Evolutionary conservation across 2,329 filamentous ascomycete genomes (phyloP).

Genomic region (Aulographum hederae): DNA sequence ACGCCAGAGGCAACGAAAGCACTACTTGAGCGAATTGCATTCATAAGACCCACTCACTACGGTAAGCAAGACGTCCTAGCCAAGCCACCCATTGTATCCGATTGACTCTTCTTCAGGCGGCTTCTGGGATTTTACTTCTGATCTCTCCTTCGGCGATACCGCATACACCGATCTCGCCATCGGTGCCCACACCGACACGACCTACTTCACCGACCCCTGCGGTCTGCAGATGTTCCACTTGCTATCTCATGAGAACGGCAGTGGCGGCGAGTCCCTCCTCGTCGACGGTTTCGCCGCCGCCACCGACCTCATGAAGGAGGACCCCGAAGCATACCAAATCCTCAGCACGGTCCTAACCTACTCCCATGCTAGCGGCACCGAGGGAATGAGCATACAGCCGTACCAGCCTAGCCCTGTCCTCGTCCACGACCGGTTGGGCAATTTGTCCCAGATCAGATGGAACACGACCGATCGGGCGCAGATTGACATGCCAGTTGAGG

Average conservation of each 20-base stretch:
- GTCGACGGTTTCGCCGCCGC: conserved; percentile 76
- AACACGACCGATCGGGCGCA: conserved; percentile 79
- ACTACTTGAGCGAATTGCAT: conserved; percentile 66
- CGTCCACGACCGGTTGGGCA: conserved; percentile 30
- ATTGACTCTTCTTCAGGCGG: conserved; percentile 24
- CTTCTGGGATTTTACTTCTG: conserved; percentile 76
- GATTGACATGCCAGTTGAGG: conserved; percentile 34
- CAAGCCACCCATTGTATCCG: too few relatives aligned
- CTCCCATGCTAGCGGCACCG: conserved; percentile 75
- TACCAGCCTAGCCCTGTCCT: conserved; percentile 54
- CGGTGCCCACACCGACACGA: conserved; percentile 79
- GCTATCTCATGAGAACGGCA: conserved; percentile 53
- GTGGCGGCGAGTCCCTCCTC: conserved; percentile 61
- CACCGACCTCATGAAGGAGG: conserved; percentile 33
- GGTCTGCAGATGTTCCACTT: conserved; percentile 88
- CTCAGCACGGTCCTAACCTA: conserved; percentile 42
- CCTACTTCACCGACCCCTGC: conserved; percentile 85
- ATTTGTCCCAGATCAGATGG: conserved; percentile 59
- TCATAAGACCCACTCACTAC: conserved; percentile 83
- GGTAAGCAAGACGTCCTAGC: conserved; percentile 28
- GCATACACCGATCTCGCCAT: conserved; percentile 79
- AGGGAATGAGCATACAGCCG: conserved; percentile 64
- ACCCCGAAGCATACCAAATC: conserved; percentile 35
- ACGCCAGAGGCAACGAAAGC: conserved; percentile 51
- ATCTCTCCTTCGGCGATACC: conserved; percentile 74